Conservation (phyloP, 192 early-diverging fungal genomes). For the Linnemannia exigua region DNA sequence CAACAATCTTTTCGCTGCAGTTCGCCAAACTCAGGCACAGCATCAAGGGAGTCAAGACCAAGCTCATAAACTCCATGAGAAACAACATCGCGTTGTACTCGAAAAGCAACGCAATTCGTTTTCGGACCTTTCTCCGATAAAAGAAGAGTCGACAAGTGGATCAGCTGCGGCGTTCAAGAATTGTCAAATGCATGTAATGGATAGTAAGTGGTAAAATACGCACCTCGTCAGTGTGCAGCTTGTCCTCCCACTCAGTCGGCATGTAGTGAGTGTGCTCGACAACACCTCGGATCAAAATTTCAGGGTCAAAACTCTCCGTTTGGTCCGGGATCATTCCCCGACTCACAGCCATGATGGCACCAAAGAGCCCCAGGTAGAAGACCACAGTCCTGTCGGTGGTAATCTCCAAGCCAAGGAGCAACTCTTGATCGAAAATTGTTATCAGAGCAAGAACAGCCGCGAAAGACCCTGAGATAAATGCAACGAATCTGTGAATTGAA, state of each 20-base stretch:
- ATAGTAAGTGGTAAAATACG: neutral
- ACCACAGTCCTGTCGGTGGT: slow-evolving; percentile 88
- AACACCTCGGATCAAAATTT: slow-evolving; percentile 78
- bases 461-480: slow-evolving; percentile 92
- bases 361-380: slow-evolving; percentile 95
- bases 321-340: slow-evolving; percentile 89
- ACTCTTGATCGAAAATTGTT: slow-evolving; percentile 88
- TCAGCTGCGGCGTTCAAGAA: neutral
- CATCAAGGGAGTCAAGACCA: slow-evolving; percentile 87
- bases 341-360: slow-evolving; percentile 82
- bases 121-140: slow-evolving; percentile 70
- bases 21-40: slow-evolving; percentile 83
- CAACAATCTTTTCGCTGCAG: slow-evolving; percentile 84
- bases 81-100: slow-evolving; percentile 85
- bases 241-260: slow-evolving; percentile 86
- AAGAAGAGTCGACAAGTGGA: neutral
- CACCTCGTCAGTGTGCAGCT: slow-evolving; percentile 87
- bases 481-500: slow-evolving; percentile 75
- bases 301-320: slow-evolving; percentile 86
- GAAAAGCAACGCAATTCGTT: slow-evolving; percentile 84
- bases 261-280: slow-evolving; percentile 93
- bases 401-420: slow-evolving; percentile 93
- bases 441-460: slow-evolving; percentile 87
- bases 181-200: neutral
- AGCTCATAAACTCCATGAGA: slow-evolving; percentile 83